Conservation (phyloP, 2,329 filamentous ascomycete genomes). For the Diaporthe aspalathi region DNA sequence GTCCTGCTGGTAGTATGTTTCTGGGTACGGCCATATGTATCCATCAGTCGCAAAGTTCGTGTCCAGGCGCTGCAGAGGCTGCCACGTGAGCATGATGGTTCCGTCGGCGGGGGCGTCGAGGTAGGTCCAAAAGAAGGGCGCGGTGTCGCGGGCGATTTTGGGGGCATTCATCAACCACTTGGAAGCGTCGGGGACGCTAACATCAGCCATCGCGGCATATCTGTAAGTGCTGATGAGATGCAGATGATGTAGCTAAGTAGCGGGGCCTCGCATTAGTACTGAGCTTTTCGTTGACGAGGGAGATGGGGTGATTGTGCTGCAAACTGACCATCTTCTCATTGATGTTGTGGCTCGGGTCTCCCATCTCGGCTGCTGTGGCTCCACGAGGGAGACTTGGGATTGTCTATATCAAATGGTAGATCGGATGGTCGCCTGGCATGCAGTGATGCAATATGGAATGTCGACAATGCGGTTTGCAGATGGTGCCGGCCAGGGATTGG, state of each 20-base stretch:
- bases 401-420: neutral
- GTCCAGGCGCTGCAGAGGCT: constrained; percentile 77
- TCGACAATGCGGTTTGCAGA: constrained; percentile 9
- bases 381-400: constrained; percentile 25
- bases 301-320: neutral
- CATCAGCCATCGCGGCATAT: constrained; percentile 78
- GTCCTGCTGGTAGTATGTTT: constrained; percentile 81
- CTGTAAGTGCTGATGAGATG: constrained; percentile 88
- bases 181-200: constrained; percentile 81
- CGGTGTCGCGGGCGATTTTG: constrained; percentile 83
- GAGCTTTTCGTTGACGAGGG: neutral
- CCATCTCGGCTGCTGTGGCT: constrained; percentile 41
- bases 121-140: constrained; percentile 94
- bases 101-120: constrained; percentile 85
- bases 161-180: constrained; percentile 80
- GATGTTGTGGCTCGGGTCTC: constrained; percentile 51
- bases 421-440: neutral
- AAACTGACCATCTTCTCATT: constrained; percentile 45
- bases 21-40: constrained; percentile 87
- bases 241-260: constrained; percentile 80
- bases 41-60: constrained; percentile 90
- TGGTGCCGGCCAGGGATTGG: constrained; percentile 22
- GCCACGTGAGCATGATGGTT: constrained; percentile 87
- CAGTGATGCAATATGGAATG: too few relatives aligned
- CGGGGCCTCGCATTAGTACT: constrained; percentile 49